Base-by-base conservation (phyloP, 2,329 filamentous ascomycete genomes). In the Neofusicoccum parvum region DNA sequence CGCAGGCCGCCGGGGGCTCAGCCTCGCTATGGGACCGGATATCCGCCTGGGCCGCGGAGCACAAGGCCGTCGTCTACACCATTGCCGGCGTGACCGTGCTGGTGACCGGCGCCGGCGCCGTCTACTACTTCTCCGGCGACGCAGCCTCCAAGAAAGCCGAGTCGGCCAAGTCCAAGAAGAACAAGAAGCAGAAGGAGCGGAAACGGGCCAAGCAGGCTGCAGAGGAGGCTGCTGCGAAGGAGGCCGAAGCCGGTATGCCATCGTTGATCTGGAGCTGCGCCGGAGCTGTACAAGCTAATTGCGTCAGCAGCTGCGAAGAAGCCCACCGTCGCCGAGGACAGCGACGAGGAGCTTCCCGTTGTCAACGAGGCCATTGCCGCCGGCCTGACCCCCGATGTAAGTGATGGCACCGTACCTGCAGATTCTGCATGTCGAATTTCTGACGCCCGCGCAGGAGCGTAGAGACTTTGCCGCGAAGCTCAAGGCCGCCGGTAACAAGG, bases 401-500 rank as follows among this genome's bases (percentile, higher is more conserved):
- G 64, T 43, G 66, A 14, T 34, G 39, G 11, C 36, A 17, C 27
- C 27, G 27, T n/a, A 4, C n/a, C n/a, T 12, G 34, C 36, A 43
- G 20, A 20, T 58, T 36, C 43, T 11, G 15, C 10, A 46, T 1
- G 9, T 36, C 15, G 36, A 37, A 20, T 27, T 39, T 63, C 68
- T 77, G 77, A 71, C 76, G n/a, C 2, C 70, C 51, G 64, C 82
- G 81, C 66, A 94, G 80, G 88, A 96, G 77, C 89, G 92, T 70
- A 93, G 94, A 77, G 88, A 92, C 65, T 95, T 92, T 79, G 93
- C 95, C 39, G 89, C 88, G 66, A 96, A 96, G 83, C 84, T 99
- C 71, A 99, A 99, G 85, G 92, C 92, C 68, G 91, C 92, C 34
- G 95, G 95, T 67, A 99, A 99, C 85, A 96, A 95, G 81, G 92